A percentile compares a stretch with the other conserved stretches of the same genome.
phyloP scores from a whole-genome alignment of 768 basidiomycete species.

The Trametes cubensis region DNA sequence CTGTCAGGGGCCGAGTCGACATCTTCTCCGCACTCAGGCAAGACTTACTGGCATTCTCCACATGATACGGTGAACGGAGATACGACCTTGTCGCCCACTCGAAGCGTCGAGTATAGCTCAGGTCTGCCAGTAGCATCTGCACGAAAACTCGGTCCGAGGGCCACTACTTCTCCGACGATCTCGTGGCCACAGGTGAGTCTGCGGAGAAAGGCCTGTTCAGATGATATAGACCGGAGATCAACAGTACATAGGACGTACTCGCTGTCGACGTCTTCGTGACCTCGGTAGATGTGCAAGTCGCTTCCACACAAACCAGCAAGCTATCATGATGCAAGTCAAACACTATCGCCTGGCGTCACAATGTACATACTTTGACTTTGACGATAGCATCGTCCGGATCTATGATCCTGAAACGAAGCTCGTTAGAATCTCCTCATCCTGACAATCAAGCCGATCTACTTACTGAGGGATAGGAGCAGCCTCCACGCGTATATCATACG shows the following conservation, averaged over 20 bases:
- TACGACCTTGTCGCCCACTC: conserved; percentile 75
- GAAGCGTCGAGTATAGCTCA: conserved; percentile 61
- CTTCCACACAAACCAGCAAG: conserved; percentile 72
- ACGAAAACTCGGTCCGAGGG: conserved; percentile 63
- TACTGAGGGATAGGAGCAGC: conserved; percentile 55
- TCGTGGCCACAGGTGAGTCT: conserved; percentile 78
- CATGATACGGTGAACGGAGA: conserved; percentile 83
- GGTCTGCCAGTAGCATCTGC: conserved; percentile 52
- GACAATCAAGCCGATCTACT: conserved; percentile 19
- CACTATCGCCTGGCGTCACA: too few relatives aligned
- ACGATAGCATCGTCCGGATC: conserved; percentile 80
- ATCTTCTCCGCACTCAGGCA: too few relatives aligned
- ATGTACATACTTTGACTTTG: conserved; percentile 57
- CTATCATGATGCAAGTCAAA: conserved; percentile 36
- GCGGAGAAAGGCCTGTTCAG: background rate
- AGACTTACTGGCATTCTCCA: conserved; percentile 80
- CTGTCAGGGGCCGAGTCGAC: background rate
- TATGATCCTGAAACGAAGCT: conserved; percentile 49
- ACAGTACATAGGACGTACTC: conserved; percentile 45
- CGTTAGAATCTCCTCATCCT: background rate
- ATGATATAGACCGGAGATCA: background rate
- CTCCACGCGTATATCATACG: conserved; percentile 74
- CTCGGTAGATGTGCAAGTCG: conserved; percentile 76
- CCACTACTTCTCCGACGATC: conserved; percentile 72
- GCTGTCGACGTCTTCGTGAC: conserved; percentile 54